Evolutionary conservation across 1,284 basidiomycete genomes (phyloP).

Genomic region (Trichosporon inkin): DNA sequence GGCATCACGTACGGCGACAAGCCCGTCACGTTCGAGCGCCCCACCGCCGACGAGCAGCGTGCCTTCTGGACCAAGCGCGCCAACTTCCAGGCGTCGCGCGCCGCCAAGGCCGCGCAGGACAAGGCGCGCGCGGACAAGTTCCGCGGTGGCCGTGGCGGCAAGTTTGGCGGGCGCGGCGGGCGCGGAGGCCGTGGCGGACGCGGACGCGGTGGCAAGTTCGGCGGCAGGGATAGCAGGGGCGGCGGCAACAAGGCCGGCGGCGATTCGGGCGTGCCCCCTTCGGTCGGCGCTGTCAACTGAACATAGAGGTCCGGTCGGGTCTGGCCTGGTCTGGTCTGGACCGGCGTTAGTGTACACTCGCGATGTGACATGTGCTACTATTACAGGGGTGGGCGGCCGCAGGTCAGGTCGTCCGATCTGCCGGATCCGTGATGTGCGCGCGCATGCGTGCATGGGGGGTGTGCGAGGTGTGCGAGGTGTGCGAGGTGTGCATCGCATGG

Average conservation of each 20-base stretch:
- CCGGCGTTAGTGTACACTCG: neutral
- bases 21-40: conserved; percentile 37
- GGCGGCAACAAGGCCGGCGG: conserved; percentile 11
- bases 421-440: too few species aligned
- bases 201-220: conserved; percentile 10
- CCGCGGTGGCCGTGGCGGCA: conserved; percentile 18
- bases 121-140: conserved; percentile 27
- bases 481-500: too few species aligned
- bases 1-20: conserved; percentile 50
- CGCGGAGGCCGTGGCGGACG: conserved; percentile 32
- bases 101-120: conserved; percentile 60
- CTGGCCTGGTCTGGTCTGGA: too few species aligned
- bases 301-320: neutral
- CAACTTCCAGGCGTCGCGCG: conserved; percentile 54
- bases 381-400: neutral
- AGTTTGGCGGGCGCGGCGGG: conserved; percentile 26
- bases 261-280: conserved; percentile 29
- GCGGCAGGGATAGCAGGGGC: conserved; percentile 15
- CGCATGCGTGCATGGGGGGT: too few species aligned
- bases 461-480: too few species aligned
- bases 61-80: conserved; percentile 72
- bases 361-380: conserved; percentile 8
- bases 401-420: neutral
- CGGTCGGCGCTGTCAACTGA: conserved; percentile 25
- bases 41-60: conserved; percentile 60